A percentile compares a stretch with the other conserved stretches of the same genome.
Evolutionary conservation across 176 grass and related monocot species (phyloP).

Genomic region (Zoysia japonica): DNA sequence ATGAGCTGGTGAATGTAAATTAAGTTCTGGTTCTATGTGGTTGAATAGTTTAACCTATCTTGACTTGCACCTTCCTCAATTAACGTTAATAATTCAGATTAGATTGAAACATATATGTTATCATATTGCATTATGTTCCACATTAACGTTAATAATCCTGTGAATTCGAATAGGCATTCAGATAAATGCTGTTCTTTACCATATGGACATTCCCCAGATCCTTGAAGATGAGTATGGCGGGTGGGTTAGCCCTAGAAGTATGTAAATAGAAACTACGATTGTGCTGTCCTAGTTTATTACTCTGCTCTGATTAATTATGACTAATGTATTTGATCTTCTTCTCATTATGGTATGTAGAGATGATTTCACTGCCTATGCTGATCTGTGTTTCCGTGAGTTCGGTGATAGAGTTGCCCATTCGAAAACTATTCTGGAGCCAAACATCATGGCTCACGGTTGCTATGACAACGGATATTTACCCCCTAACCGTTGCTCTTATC

Average conservation of each 20-base stretch:
- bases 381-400: conserved; percentile 66
- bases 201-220: conserved; percentile 59
- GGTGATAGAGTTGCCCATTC: conserved; percentile 60
- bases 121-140: too few relatives aligned
- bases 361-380: conserved; percentile 66
- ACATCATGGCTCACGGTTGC: conserved; percentile 10
- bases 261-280: conserved; percentile 28
- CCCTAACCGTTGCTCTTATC: conserved; percentile 56
- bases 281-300: not conserved
- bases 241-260: conserved; percentile 60
- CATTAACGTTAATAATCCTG: not conserved
- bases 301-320: not conserved
- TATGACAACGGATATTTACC: conserved; percentile 29
- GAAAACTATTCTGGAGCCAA: conserved; percentile 59
- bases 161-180: conserved; percentile 48
- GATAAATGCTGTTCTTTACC: conserved; percentile 44
- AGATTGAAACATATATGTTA: too few relatives aligned
- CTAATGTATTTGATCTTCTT: not conserved
- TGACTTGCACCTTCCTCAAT: not conserved
- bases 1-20: conserved; percentile 54
- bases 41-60: not conserved
- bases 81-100: too few relatives aligned
- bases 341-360: conserved; percentile 31
- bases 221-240: conserved; percentile 71
- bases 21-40: not conserved